These are phyloP conservation scores for Phanerochaete carnosa DNA, from an alignment of 768 basidiomycete genomes.

Conservation along the genomic window DNA sequence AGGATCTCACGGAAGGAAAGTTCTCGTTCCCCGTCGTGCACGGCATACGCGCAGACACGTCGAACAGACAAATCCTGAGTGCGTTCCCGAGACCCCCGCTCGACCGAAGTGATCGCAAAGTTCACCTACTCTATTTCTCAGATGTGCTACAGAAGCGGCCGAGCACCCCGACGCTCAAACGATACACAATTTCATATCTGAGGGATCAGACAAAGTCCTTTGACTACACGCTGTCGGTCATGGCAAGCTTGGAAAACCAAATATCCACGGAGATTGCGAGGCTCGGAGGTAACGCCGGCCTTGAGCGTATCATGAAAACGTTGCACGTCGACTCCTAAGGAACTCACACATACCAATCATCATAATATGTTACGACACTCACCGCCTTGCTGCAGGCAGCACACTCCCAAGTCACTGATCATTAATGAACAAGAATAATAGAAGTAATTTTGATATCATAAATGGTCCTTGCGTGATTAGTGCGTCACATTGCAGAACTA, in stretches of 20 bases:
- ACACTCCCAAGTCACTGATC: too few species aligned
- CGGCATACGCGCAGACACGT: conserved; percentile 72
- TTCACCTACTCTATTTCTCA: conserved; percentile 25
- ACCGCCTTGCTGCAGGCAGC: too few species aligned
- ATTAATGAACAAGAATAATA: neutral
- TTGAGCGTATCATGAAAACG: conserved; percentile 56
- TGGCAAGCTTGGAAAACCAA: conserved; percentile 64
- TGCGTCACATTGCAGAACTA: too few species aligned
- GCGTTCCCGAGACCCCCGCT: conserved; percentile 26
- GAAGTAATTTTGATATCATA: neutral
- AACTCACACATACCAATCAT: too few species aligned
- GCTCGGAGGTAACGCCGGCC: conserved; percentile 70
- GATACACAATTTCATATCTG: conserved; percentile 77
- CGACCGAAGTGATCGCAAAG: neutral
- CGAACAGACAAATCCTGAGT: conserved; percentile 85
- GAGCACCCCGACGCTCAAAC: conserved; percentile 74
- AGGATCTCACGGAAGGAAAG: conserved; percentile 95
- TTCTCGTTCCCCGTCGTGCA: conserved; percentile 97
- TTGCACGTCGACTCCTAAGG: conserved; percentile 26
- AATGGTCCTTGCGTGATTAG: too few species aligned
- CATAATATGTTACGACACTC: too few species aligned
- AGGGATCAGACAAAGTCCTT: conserved; percentile 77
- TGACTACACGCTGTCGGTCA: conserved; percentile 75
- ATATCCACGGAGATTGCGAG: conserved; percentile 63
- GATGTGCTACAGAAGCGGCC: conserved; percentile 91